Conservation (phyloP, 2,329 filamentous ascomycete genomes). For the Sordariomycetes sp. region DNA sequence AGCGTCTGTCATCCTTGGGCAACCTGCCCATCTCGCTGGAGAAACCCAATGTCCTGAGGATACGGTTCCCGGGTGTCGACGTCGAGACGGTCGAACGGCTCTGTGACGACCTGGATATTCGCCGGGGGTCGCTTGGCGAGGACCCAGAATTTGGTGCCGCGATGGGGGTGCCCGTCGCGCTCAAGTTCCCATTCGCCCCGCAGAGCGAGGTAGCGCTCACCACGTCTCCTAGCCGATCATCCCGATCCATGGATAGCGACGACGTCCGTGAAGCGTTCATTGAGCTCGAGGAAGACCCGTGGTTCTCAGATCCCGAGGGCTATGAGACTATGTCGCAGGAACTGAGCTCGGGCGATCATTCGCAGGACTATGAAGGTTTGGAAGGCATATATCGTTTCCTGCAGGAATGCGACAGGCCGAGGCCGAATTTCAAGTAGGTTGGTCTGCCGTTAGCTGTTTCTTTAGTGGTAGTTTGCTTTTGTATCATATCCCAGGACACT, state of each 20-base stretch:
- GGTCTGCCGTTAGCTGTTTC: not conserved
- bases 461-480: not conserved
- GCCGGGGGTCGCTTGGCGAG: constrained; percentile 67
- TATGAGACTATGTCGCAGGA: constrained; percentile 41
- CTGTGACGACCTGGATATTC: constrained; percentile 79
- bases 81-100: constrained; percentile 69
- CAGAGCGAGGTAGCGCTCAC: constrained; percentile 20
- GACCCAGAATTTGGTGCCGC: constrained; percentile 62
- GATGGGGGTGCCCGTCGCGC: constrained; percentile 59
- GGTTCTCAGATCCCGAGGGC: constrained; percentile 34
- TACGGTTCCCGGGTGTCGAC: constrained; percentile 89
- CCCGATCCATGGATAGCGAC: constrained; percentile 31
- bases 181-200: constrained; percentile 81
- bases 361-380: constrained; percentile 41
- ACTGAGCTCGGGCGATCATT: constrained; percentile 29
- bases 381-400: constrained; percentile 48
- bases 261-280: constrained; percentile 27
- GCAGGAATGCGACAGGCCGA: constrained; percentile 42
- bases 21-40: constrained; percentile 74
- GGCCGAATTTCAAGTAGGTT: not conserved
- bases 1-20: constrained; percentile 64
- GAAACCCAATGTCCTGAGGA: constrained; percentile 55
- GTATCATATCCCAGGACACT: not conserved
- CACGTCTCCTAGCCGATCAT: constrained; percentile 35
- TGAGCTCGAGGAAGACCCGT: constrained; percentile 34